Conservation (phyloP, 805 yeast species). For the Spencermartinsiella europaea region DNA sequence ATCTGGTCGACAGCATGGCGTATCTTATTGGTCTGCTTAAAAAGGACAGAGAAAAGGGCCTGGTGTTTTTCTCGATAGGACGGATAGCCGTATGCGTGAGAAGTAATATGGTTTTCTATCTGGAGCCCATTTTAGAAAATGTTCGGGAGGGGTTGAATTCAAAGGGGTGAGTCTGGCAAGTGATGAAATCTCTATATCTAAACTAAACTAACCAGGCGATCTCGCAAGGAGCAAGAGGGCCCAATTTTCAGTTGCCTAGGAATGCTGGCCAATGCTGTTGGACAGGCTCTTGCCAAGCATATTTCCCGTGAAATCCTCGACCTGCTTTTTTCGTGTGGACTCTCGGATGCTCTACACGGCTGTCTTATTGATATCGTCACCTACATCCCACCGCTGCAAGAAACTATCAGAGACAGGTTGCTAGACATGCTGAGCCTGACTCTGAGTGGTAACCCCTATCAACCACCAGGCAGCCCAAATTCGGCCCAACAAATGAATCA, state of each 20-base stretch:
- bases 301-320: conserved; percentile 76
- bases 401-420: conserved; percentile 63
- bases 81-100: conserved; percentile 73
- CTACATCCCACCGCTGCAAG: conserved; percentile 75
- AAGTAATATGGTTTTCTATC: conserved; percentile 77
- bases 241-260: conserved; percentile 87
- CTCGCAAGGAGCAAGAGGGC: conserved; percentile 64
- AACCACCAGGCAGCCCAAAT: conserved; percentile 82
- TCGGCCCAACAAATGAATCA: conserved; percentile 54
- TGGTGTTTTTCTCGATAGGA: conserved; percentile 77
- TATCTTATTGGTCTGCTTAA: conserved; percentile 75
- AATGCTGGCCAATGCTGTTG: conserved; percentile 80
- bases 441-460: conserved; percentile 73
- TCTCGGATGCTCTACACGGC: conserved; percentile 76
- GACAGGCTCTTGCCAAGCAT: conserved; percentile 88
- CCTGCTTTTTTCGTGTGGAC: conserved; percentile 72
- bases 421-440: conserved; percentile 68
- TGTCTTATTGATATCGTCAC: conserved; percentile 63
- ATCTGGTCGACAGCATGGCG: conserved; percentile 71
- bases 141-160: conserved; percentile 72
- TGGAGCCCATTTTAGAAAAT: conserved; percentile 81
- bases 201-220: conserved; percentile 26
- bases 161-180: conserved; percentile 38
- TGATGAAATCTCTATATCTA: not conserved
- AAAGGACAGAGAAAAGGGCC: conserved; percentile 67